Evolutionary conservation across 2,329 filamentous ascomycete genomes (phyloP).

Genomic region (Sphaerostilbella broomeana): DNA sequence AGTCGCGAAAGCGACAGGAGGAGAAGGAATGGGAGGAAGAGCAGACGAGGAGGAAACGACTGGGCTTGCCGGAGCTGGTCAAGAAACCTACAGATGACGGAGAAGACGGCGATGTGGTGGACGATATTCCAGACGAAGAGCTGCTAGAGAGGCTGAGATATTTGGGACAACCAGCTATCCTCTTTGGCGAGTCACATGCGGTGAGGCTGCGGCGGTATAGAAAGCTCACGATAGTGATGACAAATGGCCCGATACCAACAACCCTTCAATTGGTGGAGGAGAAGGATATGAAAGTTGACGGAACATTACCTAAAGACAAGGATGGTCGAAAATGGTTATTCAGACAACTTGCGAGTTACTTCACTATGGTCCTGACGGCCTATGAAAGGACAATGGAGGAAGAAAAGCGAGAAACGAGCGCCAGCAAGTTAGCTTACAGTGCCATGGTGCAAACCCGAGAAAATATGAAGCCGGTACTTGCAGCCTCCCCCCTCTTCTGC

Average conservation of each 20-base stretch:
- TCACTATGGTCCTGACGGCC: conserved; percentile 88
- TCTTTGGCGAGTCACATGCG: conserved; percentile 78
- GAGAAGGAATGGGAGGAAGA: conserved; percentile 71
- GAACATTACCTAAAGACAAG: conserved; percentile 54
- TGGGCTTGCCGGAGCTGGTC: conserved; percentile 72
- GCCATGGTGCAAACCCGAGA: conserved; percentile 83
- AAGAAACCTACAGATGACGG: conserved; percentile 32
- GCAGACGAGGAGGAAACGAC: conserved; percentile 60
- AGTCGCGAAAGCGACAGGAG: conserved; percentile 62
- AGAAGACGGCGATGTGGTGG: conserved; percentile 40
- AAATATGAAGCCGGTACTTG: conserved; percentile 68
- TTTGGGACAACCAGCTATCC: conserved; percentile 62
- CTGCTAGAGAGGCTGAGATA: conserved; percentile 61
- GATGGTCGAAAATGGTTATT: conserved; percentile 66
- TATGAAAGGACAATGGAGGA: conserved; percentile 76
- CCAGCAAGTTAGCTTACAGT: conserved; percentile 73
- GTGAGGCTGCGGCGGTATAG: conserved; percentile 65
- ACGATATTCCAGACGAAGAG: conserved; percentile 66
- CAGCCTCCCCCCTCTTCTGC: not conserved
- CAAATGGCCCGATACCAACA: conserved; percentile 78
- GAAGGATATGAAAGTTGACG: conserved; percentile 78
- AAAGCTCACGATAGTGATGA: conserved; percentile 55
- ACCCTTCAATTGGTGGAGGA: conserved; percentile 73
- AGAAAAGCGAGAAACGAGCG: conserved; percentile 56
- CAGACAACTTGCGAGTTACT: conserved; percentile 87